Conservation (phyloP, 78 protist species). For the Dictyostelium brefeldianum region DNA sequence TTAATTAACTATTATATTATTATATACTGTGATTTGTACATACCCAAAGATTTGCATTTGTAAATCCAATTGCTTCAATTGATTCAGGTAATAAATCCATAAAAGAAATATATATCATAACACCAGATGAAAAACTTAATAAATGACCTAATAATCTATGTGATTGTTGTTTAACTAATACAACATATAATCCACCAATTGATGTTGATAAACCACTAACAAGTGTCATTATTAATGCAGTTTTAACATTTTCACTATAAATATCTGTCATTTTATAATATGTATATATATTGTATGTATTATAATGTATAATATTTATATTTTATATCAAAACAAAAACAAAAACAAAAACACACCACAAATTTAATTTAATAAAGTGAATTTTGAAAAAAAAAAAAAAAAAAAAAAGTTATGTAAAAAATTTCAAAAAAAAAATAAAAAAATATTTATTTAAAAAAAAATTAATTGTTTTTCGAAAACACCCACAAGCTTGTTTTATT, state of each 20-base stretch:
- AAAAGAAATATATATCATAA: conserved; percentile 86
- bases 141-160: conserved; percentile 76
- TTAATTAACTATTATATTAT: no score
- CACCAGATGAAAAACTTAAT: conserved; percentile 87
- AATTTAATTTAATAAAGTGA: not conserved
- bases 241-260: conserved; percentile 44
- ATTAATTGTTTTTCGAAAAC: no score
- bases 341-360: not conserved
- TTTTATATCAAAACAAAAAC: not conserved
- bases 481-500: no score
- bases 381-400: not conserved
- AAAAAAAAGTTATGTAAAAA: not conserved
- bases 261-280: not conserved
- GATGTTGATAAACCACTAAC: conserved; percentile 69
- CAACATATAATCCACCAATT: conserved; percentile 63
- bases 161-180: conserved; percentile 48
- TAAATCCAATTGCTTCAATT: conserved; percentile 80
- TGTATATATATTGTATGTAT: no score
- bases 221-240: conserved; percentile 42
- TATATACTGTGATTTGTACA: not conserved
- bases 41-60: conserved; percentile 71
- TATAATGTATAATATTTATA: no score
- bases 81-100: conserved; percentile 84
- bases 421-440: not conserved
- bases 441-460: not conserved